Evolutionary conservation across 192 early-diverging fungal species (phyloP), one percentile per base, ranked within the genome.

Genomic region (Rhizophagus clarus): DNA sequence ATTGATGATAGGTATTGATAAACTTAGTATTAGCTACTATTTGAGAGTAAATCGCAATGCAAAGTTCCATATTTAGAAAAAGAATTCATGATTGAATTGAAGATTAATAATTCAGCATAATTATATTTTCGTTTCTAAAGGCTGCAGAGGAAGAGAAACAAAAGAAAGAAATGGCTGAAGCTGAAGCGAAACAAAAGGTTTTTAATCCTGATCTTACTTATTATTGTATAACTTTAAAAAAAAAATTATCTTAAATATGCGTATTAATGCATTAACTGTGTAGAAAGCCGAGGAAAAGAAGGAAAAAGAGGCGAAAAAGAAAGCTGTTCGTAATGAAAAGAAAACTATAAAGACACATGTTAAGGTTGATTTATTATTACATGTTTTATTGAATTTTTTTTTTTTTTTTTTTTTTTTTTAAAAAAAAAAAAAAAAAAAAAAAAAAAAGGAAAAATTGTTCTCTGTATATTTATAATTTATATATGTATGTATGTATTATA

Each of bases 291-390:
- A 89, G 74, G 88, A 87, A 34, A 79, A 84, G 51, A 86, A 84
- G 72, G 86, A 85, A 61, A 89, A 88, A 42, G 90, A 89, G 67
- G 82, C 77, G 32, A 84, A 76, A 76, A 88, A 88, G 81, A 91
- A 83, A 76, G 61, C 63, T 60, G 84, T 93, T 78, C 87, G 91
- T n/a, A 94, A 93, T 81, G 91, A 94, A 77, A 89, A 89, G 71
- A 96, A 95, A 82, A 89, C 85, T 22, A 89, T 96, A 72, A 89
- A 89, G 77, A 87, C 87, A 20, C 68, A 91, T 3, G 77, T 88
- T 32, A 88, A 86, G 75, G 87, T 86, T 77, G 7, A 45, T 40
- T 62, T 47, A 47, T 22, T n/a, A 24, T 6, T 34, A 75, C 24
- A 24, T 60, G n/a, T 4, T 2, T 28, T 64, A 42, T 69, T 60